Conservation (phyloP, 306 rosid genomes). For the Amphicarpaea edgeworthii region DNA sequence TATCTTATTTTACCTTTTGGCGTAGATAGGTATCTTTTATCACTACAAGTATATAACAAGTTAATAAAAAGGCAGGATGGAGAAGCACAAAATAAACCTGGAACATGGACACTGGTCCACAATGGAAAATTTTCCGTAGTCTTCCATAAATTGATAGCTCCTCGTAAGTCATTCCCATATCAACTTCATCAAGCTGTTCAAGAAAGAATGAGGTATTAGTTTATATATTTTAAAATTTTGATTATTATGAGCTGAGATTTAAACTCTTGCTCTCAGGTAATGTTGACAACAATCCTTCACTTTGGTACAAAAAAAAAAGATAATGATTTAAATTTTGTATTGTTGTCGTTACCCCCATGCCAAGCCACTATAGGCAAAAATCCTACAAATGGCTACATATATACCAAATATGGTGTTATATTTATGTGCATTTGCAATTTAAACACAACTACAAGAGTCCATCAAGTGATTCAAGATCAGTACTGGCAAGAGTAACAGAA, state of each 20-base stretch:
- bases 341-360: too few relatives aligned
- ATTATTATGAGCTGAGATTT: not conserved
- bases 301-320: too few relatives aligned
- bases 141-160: constrained; percentile 96
- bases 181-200: constrained; percentile 89
- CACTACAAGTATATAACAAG: not conserved
- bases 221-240: constrained; percentile 30
- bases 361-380: not conserved
- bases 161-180: constrained; percentile 98
- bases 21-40: not conserved
- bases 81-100: constrained; percentile 60
- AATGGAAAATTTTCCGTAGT: constrained; percentile 82
- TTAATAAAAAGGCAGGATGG: constrained; percentile 26
- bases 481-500: not conserved
- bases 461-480: constrained; percentile 31
- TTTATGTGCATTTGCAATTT: not conserved
- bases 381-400: not conserved
- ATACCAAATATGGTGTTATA: constrained; percentile 27
- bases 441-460: constrained; percentile 12
- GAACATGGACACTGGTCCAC: constrained; percentile 96
- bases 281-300: too few relatives aligned
- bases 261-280: too few relatives aligned
- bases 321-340: too few relatives aligned
- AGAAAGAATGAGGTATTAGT: constrained; percentile 41
- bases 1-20: not conserved